These are phyloP conservation scores for Scalesia atractyloides DNA, from an alignment of 129 eudicot genomes.

Conservation along the genomic window DNA sequence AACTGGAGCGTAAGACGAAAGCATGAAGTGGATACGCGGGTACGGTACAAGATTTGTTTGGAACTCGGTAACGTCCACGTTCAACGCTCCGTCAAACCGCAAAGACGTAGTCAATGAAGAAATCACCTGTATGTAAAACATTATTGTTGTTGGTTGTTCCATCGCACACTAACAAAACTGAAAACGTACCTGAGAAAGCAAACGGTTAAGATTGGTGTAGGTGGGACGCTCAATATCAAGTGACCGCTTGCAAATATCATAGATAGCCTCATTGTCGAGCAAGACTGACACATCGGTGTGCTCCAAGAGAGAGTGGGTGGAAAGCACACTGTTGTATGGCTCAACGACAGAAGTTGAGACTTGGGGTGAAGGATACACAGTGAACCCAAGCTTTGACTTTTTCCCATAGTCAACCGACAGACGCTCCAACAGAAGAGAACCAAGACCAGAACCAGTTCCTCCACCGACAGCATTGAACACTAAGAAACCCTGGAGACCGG, in stretches of 20 bases:
- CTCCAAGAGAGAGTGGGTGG: constrained; percentile 65
- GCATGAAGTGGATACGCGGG: constrained; percentile 72
- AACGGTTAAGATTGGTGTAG: constrained; percentile 66
- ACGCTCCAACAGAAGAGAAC: constrained; percentile 60
- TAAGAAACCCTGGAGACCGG: constrained; percentile 65
- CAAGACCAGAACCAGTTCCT: constrained; percentile 67
- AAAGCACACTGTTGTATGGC: constrained; percentile 57
- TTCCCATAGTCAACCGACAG: constrained; percentile 65
- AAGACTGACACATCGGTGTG: constrained; percentile 51
- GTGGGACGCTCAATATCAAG: constrained; percentile 71
- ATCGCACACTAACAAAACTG: neutral
- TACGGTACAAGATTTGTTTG: constrained; percentile 69
- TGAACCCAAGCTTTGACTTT: constrained; percentile 32
- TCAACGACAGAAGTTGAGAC: constrained; percentile 74
- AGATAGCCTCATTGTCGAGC: constrained; percentile 51
- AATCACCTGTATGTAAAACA: constrained; percentile 41
- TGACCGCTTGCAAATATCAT: constrained; percentile 66
- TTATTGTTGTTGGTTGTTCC: neutral
- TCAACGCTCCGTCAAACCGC: constrained; percentile 66
- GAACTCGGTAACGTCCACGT: constrained; percentile 66
- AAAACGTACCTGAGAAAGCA: constrained; percentile 50
- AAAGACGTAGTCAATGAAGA: constrained; percentile 65
- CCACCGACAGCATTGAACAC: constrained; percentile 71
- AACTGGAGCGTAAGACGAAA: constrained; percentile 69
- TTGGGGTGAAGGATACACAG: constrained; percentile 70